Evolutionary conservation across 495 filamentous ascomycete species (phyloP).

Genomic region (Geoglossum glabrum): DNA sequence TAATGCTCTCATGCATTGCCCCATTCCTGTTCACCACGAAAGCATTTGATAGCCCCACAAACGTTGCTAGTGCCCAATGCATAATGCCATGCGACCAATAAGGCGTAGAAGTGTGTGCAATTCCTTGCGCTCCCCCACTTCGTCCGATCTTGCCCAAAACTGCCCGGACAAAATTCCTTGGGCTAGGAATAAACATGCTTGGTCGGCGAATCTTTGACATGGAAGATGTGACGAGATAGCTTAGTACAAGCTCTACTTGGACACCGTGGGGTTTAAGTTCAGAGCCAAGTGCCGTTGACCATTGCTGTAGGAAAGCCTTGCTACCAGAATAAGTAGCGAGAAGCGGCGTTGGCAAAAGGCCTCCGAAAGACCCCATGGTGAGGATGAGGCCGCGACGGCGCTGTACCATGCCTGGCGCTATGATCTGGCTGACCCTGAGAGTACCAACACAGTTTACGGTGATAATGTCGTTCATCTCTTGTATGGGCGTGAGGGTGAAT

Average conservation of each 20-base stretch:
- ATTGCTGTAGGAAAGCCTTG: conserved; percentile 96
- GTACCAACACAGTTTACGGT: conserved; percentile 86
- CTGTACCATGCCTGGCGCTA: conserved; percentile 66
- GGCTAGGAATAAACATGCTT: conserved; percentile 56
- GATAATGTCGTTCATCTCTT: conserved; percentile 76
- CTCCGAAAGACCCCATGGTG: conserved; percentile 93
- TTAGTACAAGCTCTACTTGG: conserved; percentile 67
- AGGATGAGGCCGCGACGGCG: conserved; percentile 76
- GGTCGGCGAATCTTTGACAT: conserved; percentile 87
- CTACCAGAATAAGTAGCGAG: conserved; percentile 92
- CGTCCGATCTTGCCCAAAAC: conserved; percentile 66
- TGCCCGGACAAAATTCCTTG: conserved; percentile 60
- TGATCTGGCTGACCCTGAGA: conserved; percentile 61
- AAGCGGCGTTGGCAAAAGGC: conserved; percentile 72
- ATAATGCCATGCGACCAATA: conserved; percentile 81
- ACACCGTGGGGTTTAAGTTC: conserved; percentile 67
- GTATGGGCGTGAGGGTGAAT: conserved; percentile 54
- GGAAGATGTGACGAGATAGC: conserved; percentile 79
- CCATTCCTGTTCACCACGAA: conserved; percentile 46
- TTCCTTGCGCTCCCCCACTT: conserved; percentile 49
- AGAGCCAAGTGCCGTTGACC: conserved; percentile 68
- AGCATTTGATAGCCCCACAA: conserved; percentile 43
- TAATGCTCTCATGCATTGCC: conserved; percentile 68
- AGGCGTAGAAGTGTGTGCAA: conserved; percentile 68
- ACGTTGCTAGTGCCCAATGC: conserved; percentile 62